These are phyloP conservation scores for Metarhizium robertsii DNA, from an alignment of 2,329 filamentous ascomycete genomes.

Conservation along the genomic window DNA sequence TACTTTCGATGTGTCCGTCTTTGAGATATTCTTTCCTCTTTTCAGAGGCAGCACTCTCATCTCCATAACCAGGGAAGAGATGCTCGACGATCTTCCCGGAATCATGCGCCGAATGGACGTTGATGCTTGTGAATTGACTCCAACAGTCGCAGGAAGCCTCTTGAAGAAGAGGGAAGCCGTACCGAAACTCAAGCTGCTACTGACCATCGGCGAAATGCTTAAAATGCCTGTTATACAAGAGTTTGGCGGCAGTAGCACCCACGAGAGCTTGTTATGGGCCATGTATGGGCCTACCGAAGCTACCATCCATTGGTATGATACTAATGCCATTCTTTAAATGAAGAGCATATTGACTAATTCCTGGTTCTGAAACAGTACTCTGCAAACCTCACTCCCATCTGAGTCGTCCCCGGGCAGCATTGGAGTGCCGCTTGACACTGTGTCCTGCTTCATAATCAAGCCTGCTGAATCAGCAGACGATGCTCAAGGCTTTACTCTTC, in stretches of 20 bases:
- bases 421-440: slow-evolving; percentile 69
- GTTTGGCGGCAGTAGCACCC: slow-evolving; percentile 53
- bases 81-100: slow-evolving; percentile 66
- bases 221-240: slow-evolving; percentile 67
- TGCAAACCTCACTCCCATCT: slow-evolving; percentile 54
- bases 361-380: slow-evolving; percentile 39
- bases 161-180: slow-evolving; percentile 58
- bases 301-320: slow-evolving; percentile 65
- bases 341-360: slow-evolving; percentile 6
- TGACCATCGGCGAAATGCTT: slow-evolving; percentile 93
- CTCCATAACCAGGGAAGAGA: slow-evolving; percentile 54
- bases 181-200: slow-evolving; percentile 57
- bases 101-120: slow-evolving; percentile 56
- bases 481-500: slow-evolving; percentile 33
- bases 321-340: background rate
- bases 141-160: slow-evolving; percentile 74
- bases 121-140: slow-evolving; percentile 83
- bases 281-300: slow-evolving; percentile 96
- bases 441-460: slow-evolving; percentile 64
- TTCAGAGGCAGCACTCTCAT: slow-evolving; percentile 66
- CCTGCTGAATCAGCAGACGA: slow-evolving; percentile 22
- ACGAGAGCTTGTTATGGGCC: slow-evolving; percentile 64
- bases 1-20: slow-evolving; percentile 90
- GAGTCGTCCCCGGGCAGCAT: slow-evolving; percentile 57
- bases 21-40: slow-evolving; percentile 87